Evolutionary conservation across 2,329 filamentous ascomycete genomes (phyloP), one percentile per base, ranked within the genome.

Genomic region (Diplocarpon mali): DNA sequence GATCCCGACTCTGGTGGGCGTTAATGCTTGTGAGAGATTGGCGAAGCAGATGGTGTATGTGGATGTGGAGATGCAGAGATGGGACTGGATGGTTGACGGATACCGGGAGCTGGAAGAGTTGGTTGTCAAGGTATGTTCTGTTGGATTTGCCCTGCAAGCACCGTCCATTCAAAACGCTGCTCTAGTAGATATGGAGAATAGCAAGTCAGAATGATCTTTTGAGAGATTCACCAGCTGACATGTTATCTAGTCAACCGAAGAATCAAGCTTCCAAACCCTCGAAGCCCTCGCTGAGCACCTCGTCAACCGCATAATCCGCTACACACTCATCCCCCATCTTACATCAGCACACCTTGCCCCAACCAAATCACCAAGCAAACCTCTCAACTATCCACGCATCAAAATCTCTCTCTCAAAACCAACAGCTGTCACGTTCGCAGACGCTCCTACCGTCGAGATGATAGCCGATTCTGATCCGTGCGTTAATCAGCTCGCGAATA

Each of bases 341-440:
- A 6, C 31, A 35, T 15, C 16, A 15, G 56, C 44, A 2, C 29
- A 35, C n/a, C 35, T 14, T 29, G n/a, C 11, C 32, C 31, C 32
- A 32, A 13, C 46, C 27, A 29, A 20, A n/a, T 15, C 27, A 7
- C 20, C 37, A 39, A 20, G 16, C 5, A 20, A 24, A 24, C 37
- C 14, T 11, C 35, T 35, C 36, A 47, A 47, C 16, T 35, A 52
- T 29, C 43, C 40, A 11, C 42, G 42, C 12, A 65, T 88, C 40
- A 72, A 69, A 48, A 69, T 88, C 31, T 67, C 68, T 17, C 65
- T 88, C 41, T 78, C 80, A 62, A 88, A 88, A 65, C 84, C 84
- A 2, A 77, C 80, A 11, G 84, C 84, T 0, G 79, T 88, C 15
- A 73, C 78, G 0, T 75, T 83, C 55, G 84, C 84, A 2, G 83